Evolutionary conservation across 2,329 filamentous ascomycete genomes (phyloP).

Genomic region (Didymella glomerata): DNA sequence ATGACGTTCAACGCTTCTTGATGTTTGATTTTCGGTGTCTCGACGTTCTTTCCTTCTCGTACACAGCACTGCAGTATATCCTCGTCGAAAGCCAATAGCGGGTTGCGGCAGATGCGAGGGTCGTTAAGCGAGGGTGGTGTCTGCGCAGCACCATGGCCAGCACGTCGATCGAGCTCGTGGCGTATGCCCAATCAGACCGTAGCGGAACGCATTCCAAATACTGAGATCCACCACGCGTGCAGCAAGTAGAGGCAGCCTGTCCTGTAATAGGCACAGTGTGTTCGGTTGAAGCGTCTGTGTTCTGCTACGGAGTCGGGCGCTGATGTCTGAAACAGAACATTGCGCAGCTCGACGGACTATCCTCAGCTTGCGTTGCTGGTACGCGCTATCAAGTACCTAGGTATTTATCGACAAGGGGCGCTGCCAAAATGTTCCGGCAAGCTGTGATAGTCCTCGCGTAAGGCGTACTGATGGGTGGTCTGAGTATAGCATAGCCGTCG

Average conservation of each 20-base stretch:
- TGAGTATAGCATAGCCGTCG: conserved; percentile 46
- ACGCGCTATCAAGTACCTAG: conserved; percentile 70
- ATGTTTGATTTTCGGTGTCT: not conserved
- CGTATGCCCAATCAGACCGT: conserved; percentile 34
- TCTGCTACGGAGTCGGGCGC: conserved; percentile 78
- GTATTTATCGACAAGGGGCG: conserved; percentile 72
- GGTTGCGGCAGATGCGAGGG: conserved; percentile 23
- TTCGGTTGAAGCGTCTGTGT: conserved; percentile 57
- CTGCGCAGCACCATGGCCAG: conserved; percentile 34
- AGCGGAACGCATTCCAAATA: conserved; percentile 29
- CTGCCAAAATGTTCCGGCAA: conserved; percentile 58
- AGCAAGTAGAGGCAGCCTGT: conserved; percentile 44
- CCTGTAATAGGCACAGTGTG: conserved; percentile 52
- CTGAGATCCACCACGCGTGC: conserved; percentile 40
- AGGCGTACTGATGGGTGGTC: conserved; percentile 44
- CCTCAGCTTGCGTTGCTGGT: conserved; percentile 59
- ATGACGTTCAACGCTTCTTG: not conserved
- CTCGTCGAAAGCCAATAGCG: conserved; percentile 20
- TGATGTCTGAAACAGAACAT: conserved; percentile 69
- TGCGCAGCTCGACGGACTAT: conserved; percentile 52
- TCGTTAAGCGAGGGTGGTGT: conserved; percentile 40
- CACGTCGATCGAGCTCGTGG: conserved; percentile 35
- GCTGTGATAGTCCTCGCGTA: conserved; percentile 46
- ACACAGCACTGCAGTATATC: conserved; percentile 7
- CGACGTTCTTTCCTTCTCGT: conserved; percentile 1